Percentiles rank a stretch among this genome's conserved stretches.
Evolutionary conservation across 805 yeast species (phyloP).

Genomic region (Lachancea thermotolerans): DNA sequence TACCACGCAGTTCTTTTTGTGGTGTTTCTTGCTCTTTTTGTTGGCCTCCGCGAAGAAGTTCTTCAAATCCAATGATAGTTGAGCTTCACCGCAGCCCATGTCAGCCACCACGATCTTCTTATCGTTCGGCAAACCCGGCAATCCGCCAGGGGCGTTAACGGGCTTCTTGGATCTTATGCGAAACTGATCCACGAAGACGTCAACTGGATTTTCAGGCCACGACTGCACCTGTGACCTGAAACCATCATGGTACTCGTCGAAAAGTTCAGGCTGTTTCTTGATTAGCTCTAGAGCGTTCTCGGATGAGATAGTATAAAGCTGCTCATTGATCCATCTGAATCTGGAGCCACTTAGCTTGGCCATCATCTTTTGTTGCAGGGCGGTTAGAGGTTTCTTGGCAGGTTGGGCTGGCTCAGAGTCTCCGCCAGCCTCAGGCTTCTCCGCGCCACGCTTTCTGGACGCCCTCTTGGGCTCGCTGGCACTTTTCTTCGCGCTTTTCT

Average conservation of each 20-base stretch:
- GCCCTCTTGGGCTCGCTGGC: too few relatives aligned
- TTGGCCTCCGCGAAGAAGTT: slow-evolving; percentile 38
- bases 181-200: slow-evolving; percentile 72
- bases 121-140: slow-evolving; percentile 56
- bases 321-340: slow-evolving; percentile 97
- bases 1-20: slow-evolving; percentile 49
- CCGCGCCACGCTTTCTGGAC: too few relatives aligned
- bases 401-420: slow-evolving; percentile 13
- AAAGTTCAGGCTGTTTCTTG: slow-evolving; percentile 74
- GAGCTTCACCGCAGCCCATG: slow-evolving; percentile 99
- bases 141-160: slow-evolving; percentile 94
- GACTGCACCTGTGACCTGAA: slow-evolving; percentile 90
- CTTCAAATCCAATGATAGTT: slow-evolving; percentile 61
- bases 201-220: slow-evolving; percentile 99
- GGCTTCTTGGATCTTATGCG: slow-evolving; percentile 51
- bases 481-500: too few relatives aligned
- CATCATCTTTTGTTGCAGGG: slow-evolving; percentile 92
- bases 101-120: slow-evolving; percentile 79
- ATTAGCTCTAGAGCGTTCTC: slow-evolving; percentile 68
- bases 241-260: slow-evolving; percentile 93
- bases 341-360: slow-evolving; percentile 90
- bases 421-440: too few relatives aligned
- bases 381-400: slow-evolving; percentile 52
- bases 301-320: slow-evolving; percentile 82
- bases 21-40: slow-evolving; percentile 30